phyloP scores from a whole-genome alignment of 2,329 filamentous ascomycete genomes.

The Calcarisporium arbuscula region DNA sequence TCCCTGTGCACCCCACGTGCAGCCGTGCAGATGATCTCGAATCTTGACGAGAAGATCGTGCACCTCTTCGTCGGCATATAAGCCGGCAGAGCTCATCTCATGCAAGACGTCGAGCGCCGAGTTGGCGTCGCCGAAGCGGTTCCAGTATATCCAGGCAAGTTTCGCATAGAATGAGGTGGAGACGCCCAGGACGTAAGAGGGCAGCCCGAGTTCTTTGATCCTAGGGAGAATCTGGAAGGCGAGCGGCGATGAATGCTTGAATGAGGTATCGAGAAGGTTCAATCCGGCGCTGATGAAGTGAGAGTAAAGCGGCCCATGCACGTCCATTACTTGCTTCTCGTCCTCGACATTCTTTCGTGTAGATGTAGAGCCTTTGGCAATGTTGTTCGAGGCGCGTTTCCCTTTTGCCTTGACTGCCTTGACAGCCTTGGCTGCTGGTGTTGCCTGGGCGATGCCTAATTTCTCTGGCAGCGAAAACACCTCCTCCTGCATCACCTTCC shows the following conservation, averaged over 20 bases:
- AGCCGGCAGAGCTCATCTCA: conserved; percentile 60
- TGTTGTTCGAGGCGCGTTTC: conserved; percentile 5
- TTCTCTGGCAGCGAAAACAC: conserved; percentile 56
- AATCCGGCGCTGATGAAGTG: conserved; percentile 53
- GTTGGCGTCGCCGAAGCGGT: conserved; percentile 49
- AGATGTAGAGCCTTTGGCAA: conserved; percentile 1
- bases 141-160: conserved; percentile 56
- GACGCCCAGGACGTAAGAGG: conserved; percentile 65
- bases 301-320: conserved; percentile 61
- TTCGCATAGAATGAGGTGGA: conserved; percentile 65
- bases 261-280: conserved; percentile 49
- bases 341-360: conserved; percentile 8
- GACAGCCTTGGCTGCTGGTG: not conserved
- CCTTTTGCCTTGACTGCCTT: conserved; percentile 10
- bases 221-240: conserved; percentile 57
- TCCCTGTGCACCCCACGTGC: conserved; percentile 29
- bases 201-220: conserved; percentile 60
- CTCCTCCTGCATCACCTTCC: conserved; percentile 59
- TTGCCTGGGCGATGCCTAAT: conserved; percentile 42
- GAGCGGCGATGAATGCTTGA: conserved; percentile 51
- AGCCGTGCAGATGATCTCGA: conserved; percentile 25
- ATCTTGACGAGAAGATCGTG: conserved; percentile 21
- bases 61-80: conserved; percentile 44
- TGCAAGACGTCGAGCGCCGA: conserved; percentile 50
- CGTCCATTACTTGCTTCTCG: conserved; percentile 38